Evolutionary conservation across 345 rosid species (phyloP).

Genomic region (Theobroma cacao): DNA sequence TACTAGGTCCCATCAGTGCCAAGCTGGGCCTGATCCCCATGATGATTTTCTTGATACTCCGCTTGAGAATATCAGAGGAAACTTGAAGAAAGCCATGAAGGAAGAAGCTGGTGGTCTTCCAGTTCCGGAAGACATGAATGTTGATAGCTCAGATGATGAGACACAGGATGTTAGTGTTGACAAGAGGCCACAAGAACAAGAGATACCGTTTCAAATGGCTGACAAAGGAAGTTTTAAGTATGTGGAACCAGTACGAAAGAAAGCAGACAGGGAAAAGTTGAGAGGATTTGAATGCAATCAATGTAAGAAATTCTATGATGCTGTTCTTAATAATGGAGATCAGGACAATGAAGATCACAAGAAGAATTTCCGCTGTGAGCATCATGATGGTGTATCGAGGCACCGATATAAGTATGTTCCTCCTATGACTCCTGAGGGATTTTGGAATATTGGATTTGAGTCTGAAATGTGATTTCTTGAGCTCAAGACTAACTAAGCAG

Average conservation of each 20-base stretch:
- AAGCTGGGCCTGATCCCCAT: slow-evolving; percentile 65
- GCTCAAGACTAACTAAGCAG: neutral
- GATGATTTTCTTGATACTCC: slow-evolving; percentile 94
- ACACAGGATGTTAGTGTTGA: slow-evolving; percentile 63
- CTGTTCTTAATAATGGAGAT: slow-evolving; percentile 57
- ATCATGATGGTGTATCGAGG: slow-evolving; percentile 90
- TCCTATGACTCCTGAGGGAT: slow-evolving; percentile 92
- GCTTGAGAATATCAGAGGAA: slow-evolving; percentile 52
- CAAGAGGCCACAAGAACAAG: slow-evolving; percentile 34
- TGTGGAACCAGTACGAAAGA: slow-evolving; percentile 78
- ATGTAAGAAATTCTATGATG: slow-evolving; percentile 93
- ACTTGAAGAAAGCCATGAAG: slow-evolving; percentile 36
- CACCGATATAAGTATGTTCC: slow-evolving; percentile 81
- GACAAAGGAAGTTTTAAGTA: slow-evolving; percentile 60
- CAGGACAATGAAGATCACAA: slow-evolving; percentile 26
- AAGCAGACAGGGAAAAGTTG: slow-evolving; percentile 65
- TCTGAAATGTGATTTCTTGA: slow-evolving; percentile 65
- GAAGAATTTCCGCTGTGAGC: slow-evolving; percentile 63
- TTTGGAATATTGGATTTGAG: slow-evolving; percentile 96
- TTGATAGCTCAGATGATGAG: slow-evolving; percentile 58
- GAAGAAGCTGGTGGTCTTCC: slow-evolving; percentile 27
- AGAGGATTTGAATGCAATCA: slow-evolving; percentile 86
- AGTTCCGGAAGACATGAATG: slow-evolving; percentile 24
- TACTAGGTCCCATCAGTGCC: slow-evolving; percentile 58
- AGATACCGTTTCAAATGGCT: slow-evolving; percentile 31